phyloP scores from a whole-genome alignment of 1,139 yeast species.

The Saccharomyces pastorianus region DNA sequence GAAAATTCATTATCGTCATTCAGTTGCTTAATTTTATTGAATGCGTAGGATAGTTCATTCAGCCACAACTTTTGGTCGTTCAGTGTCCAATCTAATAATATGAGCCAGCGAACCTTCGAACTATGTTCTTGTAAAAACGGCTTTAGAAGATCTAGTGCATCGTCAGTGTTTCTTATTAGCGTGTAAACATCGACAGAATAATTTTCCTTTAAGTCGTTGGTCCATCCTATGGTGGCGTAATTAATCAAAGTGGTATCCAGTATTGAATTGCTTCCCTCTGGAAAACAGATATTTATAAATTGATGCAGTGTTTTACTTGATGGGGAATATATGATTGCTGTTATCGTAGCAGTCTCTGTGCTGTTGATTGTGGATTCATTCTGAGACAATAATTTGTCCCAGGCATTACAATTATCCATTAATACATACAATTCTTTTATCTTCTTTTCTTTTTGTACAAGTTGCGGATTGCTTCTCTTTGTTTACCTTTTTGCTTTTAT shows the following conservation, averaged over 20 bases:
- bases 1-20: slow-evolving; percentile 6
- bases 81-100: slow-evolving; percentile 18
- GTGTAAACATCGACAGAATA: neutral
- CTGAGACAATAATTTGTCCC: neutral
- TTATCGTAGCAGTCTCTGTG: neutral
- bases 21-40: slow-evolving; percentile 2
- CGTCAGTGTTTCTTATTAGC: neutral
- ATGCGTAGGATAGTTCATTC: slow-evolving; percentile 6
- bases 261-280: neutral
- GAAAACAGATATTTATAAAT: slow-evolving; percentile 3
- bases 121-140: slow-evolving; percentile 1
- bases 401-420: slow-evolving; percentile 4
- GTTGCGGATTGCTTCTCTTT: neutral
- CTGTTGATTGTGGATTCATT: neutral
- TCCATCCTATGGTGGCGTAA: neutral
- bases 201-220: neutral
- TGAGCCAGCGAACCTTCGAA: slow-evolving; percentile 11
- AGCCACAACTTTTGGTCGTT: slow-evolving; percentile 17
- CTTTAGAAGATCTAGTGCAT: neutral
- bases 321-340: neutral
- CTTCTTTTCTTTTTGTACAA: neutral
- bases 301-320: neutral
- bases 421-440: neutral
- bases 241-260: neutral
- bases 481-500: neutral